Conservation (phyloP, 176 grass and related monocot genomes). For the Zea mays region DNA sequence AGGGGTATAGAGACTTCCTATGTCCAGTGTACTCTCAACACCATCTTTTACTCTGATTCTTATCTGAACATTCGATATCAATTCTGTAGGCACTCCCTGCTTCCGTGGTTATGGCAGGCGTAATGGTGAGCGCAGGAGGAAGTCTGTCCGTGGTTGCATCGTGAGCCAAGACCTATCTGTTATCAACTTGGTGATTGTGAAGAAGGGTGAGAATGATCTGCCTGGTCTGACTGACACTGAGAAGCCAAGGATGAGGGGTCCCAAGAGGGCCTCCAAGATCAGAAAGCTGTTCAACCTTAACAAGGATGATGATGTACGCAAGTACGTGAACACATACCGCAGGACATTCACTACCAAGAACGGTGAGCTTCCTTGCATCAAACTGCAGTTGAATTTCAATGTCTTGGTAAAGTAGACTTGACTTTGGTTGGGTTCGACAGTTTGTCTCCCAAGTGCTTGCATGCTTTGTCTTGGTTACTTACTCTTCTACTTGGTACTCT, state of each 20-base stretch:
- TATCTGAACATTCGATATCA: background rate
- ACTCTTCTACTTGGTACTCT: background rate
- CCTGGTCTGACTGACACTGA: slow-evolving; percentile 84
- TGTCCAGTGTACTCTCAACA: background rate
- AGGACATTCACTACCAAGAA: slow-evolving; percentile 81
- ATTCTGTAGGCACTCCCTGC: slow-evolving; percentile 72
- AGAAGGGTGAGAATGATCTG: slow-evolving; percentile 86
- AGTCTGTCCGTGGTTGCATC: slow-evolving; percentile 94
- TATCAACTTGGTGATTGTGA: slow-evolving; percentile 89
- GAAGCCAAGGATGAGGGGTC: slow-evolving; percentile 97
- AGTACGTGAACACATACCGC: slow-evolving; percentile 94
- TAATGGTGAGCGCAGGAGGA: slow-evolving; percentile 82
- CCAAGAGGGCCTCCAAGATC: slow-evolving; percentile 95
- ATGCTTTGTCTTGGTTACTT: too few relatives aligned
- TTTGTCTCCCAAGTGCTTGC: background rate
- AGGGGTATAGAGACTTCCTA: slow-evolving; percentile 49
- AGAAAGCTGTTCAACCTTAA: slow-evolving; percentile 92
- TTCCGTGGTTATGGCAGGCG: slow-evolving; percentile 89
- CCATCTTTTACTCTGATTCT: background rate
- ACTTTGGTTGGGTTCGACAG: background rate
- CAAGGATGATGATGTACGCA: slow-evolving; percentile 93
- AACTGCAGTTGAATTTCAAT: too few relatives aligned
- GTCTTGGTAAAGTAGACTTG: background rate
- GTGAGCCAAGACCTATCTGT: slow-evolving; percentile 89
- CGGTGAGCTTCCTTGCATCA: slow-evolving; percentile 45